Conservation (phyloP, 148 eudicot species). For the Rhododendron ovatum region DNA sequence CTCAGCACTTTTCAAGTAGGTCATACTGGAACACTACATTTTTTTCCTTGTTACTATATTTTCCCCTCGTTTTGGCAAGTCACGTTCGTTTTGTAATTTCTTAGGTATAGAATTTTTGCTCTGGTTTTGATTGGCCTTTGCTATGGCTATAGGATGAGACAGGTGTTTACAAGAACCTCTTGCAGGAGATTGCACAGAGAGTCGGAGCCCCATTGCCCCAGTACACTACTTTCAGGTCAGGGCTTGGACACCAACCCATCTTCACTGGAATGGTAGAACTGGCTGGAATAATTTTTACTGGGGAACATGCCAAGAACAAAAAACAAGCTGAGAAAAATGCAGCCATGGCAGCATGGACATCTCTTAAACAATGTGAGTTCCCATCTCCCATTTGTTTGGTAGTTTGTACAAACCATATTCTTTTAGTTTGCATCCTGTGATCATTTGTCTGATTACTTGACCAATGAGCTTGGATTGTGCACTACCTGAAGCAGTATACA, state of each 20-base stretch:
- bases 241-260: slow-evolving; percentile 65
- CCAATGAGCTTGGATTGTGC: background rate
- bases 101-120: background rate
- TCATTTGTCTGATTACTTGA: background rate
- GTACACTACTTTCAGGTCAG: slow-evolving; percentile 64
- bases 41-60: background rate
- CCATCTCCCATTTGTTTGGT: slow-evolving; percentile 1
- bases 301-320: slow-evolving; percentile 74
- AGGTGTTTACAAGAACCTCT: slow-evolving; percentile 68
- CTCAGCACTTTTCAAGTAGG: background rate
- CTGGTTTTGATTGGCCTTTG: slow-evolving; percentile 16
- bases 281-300: slow-evolving; percentile 63
- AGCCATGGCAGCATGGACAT: slow-evolving; percentile 79
- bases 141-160: slow-evolving; percentile 57
- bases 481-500: background rate
- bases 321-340: slow-evolving; percentile 84
- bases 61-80: background rate
- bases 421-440: background rate
- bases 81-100: background rate
- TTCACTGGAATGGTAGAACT: slow-evolving; percentile 74
- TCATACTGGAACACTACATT: background rate
- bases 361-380: slow-evolving; percentile 61
- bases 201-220: slow-evolving; percentile 74
- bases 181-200: slow-evolving; percentile 81
- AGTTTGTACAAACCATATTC: background rate